phyloP scores from a whole-genome alignment of 2,329 filamentous ascomycete genomes.

The Cladobotryum protrusum region DNA sequence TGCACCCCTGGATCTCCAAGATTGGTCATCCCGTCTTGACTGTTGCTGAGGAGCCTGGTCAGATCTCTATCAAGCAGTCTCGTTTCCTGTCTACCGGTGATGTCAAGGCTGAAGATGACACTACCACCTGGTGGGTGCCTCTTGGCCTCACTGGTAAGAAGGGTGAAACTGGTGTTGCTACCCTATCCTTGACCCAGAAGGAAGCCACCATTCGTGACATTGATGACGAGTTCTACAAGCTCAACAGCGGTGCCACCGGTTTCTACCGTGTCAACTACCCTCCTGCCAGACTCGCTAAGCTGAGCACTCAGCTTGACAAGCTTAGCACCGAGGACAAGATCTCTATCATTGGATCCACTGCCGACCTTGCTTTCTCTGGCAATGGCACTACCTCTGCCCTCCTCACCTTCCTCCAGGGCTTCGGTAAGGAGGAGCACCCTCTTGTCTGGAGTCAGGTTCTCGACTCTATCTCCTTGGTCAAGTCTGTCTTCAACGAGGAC shows the following conservation, averaged over 20 bases:
- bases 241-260: slow-evolving; percentile 83
- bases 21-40: slow-evolving; percentile 92
- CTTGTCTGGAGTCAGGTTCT: slow-evolving; percentile 86
- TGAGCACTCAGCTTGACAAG: slow-evolving; percentile 69
- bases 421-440: slow-evolving; percentile 74
- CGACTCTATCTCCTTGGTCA: slow-evolving; percentile 67
- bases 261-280: slow-evolving; percentile 94
- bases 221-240: slow-evolving; percentile 80
- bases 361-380: slow-evolving; percentile 81
- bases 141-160: slow-evolving; percentile 75
- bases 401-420: slow-evolving; percentile 77
- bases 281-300: slow-evolving; percentile 70
- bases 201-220: slow-evolving; percentile 69
- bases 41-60: slow-evolving; percentile 73
- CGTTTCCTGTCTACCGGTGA: slow-evolving; percentile 91
- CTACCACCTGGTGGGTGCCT: slow-evolving; percentile 93
- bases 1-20: slow-evolving; percentile 92
- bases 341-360: slow-evolving; percentile 81
- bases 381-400: slow-evolving; percentile 76
- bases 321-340: slow-evolving; percentile 87
- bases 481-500: slow-evolving; percentile 78
- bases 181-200: slow-evolving; percentile 66
- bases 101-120: slow-evolving; percentile 82
- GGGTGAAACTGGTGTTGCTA: slow-evolving; percentile 54
- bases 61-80: slow-evolving; percentile 76